A percentile compares a stretch with the other conserved stretches of the same genome.
These are phyloP conservation scores for Ramaria sp. DNA, from an alignment of 768 basidiomycete genomes.

Conservation along the genomic window DNA sequence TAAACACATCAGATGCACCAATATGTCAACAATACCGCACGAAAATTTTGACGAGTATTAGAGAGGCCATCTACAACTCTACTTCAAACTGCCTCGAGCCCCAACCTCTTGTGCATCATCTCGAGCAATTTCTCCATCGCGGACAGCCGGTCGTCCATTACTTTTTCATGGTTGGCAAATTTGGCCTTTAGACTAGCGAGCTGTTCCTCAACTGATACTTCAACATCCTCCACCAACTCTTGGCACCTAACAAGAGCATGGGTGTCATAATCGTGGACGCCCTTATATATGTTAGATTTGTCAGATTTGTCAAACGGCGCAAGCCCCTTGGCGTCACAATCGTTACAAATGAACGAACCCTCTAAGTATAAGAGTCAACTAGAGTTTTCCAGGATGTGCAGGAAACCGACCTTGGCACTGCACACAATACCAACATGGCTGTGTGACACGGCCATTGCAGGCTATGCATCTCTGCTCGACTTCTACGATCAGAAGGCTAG, in stretches of 20 bases:
- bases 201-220: background rate
- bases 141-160: background rate
- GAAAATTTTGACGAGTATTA: too few relatives aligned
- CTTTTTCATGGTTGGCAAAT: background rate
- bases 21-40: too few relatives aligned
- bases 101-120: background rate
- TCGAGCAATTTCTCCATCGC: background rate
- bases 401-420: background rate
- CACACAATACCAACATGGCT: constrained; percentile 2
- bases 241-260: background rate
- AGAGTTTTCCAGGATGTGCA: background rate
- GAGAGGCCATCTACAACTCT: too few relatives aligned
- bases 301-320: background rate
- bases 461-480: background rate
- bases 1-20: too few relatives aligned
- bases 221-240: background rate
- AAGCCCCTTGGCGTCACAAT: background rate
- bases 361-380: background rate
- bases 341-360: background rate
- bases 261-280: background rate
- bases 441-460: background rate
- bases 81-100: too few relatives aligned
- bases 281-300: too few relatives aligned
- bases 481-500: background rate
- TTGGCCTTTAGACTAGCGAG: background rate